These are phyloP conservation scores for Didymella keratinophila DNA, from an alignment of 2,329 filamentous ascomycete species.

Conservation along the genomic window DNA sequence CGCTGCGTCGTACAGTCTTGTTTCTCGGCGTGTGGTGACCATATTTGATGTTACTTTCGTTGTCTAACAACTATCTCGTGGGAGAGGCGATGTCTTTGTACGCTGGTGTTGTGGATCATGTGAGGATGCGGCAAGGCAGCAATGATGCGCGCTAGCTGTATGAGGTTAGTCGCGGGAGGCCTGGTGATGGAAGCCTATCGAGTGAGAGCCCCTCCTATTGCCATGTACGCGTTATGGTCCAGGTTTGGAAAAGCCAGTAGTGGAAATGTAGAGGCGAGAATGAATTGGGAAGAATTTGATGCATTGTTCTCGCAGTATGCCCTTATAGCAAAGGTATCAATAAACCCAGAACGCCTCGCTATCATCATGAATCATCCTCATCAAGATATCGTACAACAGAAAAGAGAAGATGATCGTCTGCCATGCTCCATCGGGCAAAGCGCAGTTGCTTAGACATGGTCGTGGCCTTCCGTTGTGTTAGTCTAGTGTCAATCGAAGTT, in stretches of 20 bases:
- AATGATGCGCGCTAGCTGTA: not conserved
- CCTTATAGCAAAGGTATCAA: not conserved
- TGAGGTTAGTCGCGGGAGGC: not conserved
- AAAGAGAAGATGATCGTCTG: not conserved
- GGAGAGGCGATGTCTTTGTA: not conserved
- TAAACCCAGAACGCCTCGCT: not conserved
- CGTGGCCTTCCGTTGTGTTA: conserved; percentile 16
- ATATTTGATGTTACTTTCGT: not conserved
- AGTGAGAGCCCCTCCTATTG: not conserved
- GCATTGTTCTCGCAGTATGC: not conserved
- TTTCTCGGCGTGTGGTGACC: not conserved
- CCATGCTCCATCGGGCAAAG: too few relatives aligned
- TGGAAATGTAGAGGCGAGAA: too few relatives aligned
- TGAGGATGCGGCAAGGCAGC: not conserved
- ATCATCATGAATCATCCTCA: not conserved
- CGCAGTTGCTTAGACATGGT: conserved; percentile 15
- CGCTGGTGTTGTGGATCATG: not conserved
- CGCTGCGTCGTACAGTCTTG: not conserved
- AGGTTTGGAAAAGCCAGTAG: too few relatives aligned
- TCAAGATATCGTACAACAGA: not conserved
- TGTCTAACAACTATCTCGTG: not conserved
- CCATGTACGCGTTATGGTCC: too few relatives aligned
- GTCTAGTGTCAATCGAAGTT: not conserved
- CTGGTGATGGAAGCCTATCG: not conserved
- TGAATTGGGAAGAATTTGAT: not conserved